A percentile compares a stretch with the other conserved stretches of the same genome.
Evolutionary conservation across 2,329 filamentous ascomycete species (phyloP).

Genomic region (Clonostachys chloroleuca): DNA sequence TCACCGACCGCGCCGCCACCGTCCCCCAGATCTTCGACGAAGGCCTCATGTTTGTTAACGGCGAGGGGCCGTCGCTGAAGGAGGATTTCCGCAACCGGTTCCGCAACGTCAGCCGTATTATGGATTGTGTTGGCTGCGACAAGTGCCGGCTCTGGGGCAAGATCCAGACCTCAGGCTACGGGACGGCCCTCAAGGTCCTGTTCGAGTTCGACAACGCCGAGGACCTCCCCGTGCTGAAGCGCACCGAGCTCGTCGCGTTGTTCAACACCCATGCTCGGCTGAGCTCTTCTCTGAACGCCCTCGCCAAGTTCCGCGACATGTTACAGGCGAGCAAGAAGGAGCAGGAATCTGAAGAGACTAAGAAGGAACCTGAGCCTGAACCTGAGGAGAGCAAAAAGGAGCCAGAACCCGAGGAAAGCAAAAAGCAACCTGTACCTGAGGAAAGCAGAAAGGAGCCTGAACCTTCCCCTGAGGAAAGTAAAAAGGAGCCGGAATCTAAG

Average conservation of each 20-base stretch:
- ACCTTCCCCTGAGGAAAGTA: too few species aligned
- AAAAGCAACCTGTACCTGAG: too few species aligned
- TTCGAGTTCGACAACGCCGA: constrained; percentile 83
- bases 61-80: constrained; percentile 73
- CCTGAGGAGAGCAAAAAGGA: not conserved
- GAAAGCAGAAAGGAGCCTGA: too few species aligned
- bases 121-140: constrained; percentile 98
- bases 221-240: constrained; percentile 66
- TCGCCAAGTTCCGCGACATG: constrained; percentile 66
- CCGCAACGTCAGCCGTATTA: constrained; percentile 91
- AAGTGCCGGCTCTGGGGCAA: constrained; percentile 99
- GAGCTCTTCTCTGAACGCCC: constrained; percentile 71
- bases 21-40: constrained; percentile 89
- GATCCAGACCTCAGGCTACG: constrained; percentile 90
- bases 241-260: constrained; percentile 89
- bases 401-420: too few species aligned
- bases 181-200: constrained; percentile 88
- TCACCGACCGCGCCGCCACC: constrained; percentile 67
- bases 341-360: not conserved
- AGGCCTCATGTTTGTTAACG: constrained; percentile 86
- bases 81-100: constrained; percentile 98
- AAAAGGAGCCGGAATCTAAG: too few species aligned
- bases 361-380: not conserved
- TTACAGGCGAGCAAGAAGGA: constrained; percentile 13
- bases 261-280: constrained; percentile 92